These are phyloP conservation scores for Eruca vesicaria DNA, from an alignment of 441 rosid species.

Conservation along the genomic window DNA sequence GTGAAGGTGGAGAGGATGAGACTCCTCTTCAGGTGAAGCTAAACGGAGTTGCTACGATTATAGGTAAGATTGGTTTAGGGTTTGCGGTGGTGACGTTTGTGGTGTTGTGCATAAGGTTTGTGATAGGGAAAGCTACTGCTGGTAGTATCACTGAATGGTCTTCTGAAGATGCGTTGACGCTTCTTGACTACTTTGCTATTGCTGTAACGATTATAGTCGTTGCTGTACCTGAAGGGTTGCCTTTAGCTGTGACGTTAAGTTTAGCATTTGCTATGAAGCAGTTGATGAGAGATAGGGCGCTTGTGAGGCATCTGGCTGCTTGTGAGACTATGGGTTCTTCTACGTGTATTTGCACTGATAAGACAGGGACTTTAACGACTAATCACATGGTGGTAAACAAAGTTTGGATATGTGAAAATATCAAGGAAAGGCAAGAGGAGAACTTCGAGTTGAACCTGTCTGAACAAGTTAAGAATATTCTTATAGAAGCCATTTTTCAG, in stretches of 20 bases:
- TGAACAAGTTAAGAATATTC: constrained; percentile 38
- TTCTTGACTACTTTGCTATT: constrained; percentile 48
- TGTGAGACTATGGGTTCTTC: constrained; percentile 63
- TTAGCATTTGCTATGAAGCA: constrained; percentile 52
- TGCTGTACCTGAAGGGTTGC: constrained; percentile 57
- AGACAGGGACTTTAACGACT: constrained; percentile 59
- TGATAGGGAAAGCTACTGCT: constrained; percentile 36
- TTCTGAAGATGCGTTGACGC: constrained; percentile 41
- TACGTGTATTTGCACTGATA: constrained; percentile 49
- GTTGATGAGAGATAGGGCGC: constrained; percentile 49
- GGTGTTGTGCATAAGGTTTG: constrained; percentile 43
- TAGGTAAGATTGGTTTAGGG: constrained; percentile 48
- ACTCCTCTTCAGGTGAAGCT: constrained; percentile 55
- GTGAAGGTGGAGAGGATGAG: constrained; percentile 52
- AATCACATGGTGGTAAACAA: constrained; percentile 50
- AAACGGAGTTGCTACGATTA: constrained; percentile 52
- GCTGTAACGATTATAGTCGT: constrained; percentile 54
- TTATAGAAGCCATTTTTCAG: constrained; percentile 51
- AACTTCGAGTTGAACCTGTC: constrained; percentile 35
- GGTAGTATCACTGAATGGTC: constrained; percentile 39
- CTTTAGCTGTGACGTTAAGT: constrained; percentile 56
- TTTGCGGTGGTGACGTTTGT: constrained; percentile 45
- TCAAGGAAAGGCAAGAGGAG: constrained; percentile 27
- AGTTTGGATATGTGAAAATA: constrained; percentile 46
- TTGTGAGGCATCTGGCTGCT: constrained; percentile 54